Evolutionary conservation across 106 monocot species (phyloP).

Genomic region (Dendrobium huoshanense): DNA sequence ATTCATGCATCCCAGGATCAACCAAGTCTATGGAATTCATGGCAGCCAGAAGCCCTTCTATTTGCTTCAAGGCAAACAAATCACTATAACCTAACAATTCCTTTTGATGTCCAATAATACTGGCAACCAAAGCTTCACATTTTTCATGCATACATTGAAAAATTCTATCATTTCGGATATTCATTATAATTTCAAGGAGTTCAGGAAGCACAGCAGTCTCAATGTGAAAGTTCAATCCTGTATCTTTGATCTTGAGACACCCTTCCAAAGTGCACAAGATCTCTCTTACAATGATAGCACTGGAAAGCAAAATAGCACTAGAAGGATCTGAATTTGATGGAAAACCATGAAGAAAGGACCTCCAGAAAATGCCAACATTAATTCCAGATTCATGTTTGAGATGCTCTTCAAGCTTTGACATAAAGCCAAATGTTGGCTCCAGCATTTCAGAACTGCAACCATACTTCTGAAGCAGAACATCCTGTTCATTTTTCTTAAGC

Average conservation of each 20-base stretch:
- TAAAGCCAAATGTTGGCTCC: constrained; percentile 40
- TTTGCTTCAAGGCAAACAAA: constrained; percentile 66
- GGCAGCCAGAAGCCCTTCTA: constrained; percentile 50
- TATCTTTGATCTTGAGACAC: constrained; percentile 46
- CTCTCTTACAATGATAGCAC: constrained; percentile 55
- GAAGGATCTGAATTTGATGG: constrained; percentile 48
- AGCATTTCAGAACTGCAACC: constrained; percentile 32
- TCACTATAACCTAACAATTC: constrained; percentile 31
- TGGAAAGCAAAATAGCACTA: constrained; percentile 62
- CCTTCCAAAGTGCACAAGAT: constrained; percentile 48
- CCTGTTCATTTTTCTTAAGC: constrained; percentile 44
- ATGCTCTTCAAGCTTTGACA: constrained; percentile 41
- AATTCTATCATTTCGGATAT: constrained; percentile 54
- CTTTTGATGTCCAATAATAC: constrained; percentile 23
- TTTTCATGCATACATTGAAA: constrained; percentile 49
- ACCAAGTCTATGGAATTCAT: constrained; percentile 26
- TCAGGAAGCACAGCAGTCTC: constrained; percentile 23
- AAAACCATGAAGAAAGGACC: constrained; percentile 75
- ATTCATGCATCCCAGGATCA: constrained; percentile 46
- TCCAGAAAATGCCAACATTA: constrained; percentile 14
- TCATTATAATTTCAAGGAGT: constrained; percentile 53
- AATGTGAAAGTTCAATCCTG: constrained; percentile 14
- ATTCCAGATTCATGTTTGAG: constrained; percentile 21
- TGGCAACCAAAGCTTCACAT: constrained; percentile 61
- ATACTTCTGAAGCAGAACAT: constrained; percentile 45